Percentiles rank a stretch among this genome's conserved stretches.
phyloP scores from a whole-genome alignment of 768 basidiomycete genomes.

The Melanogaster broomeanus region DNA sequence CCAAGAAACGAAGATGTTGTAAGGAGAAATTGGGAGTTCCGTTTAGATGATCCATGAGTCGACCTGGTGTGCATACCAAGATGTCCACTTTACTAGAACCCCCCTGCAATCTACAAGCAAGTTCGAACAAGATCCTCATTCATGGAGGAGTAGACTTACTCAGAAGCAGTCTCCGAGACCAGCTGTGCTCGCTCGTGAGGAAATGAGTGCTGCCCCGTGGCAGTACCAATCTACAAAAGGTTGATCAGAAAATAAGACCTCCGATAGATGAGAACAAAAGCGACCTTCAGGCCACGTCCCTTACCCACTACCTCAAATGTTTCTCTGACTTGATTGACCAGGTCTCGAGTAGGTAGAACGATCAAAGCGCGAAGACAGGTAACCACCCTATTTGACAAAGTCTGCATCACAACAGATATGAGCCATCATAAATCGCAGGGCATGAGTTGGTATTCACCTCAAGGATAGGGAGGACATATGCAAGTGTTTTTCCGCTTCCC shows the following conservation, averaged over 20 bases:
- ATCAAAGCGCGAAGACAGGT: slow-evolving; percentile 87
- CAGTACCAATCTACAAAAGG: slow-evolving; percentile 63
- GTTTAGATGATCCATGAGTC: slow-evolving; percentile 90
- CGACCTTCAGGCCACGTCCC: slow-evolving; percentile 85
- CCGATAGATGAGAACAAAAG: neutral
- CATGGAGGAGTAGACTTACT: slow-evolving; percentile 40
- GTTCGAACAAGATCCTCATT: neutral
- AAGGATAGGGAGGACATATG: slow-evolving; percentile 92
- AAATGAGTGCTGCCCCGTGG: slow-evolving; percentile 94
- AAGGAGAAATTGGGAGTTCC: slow-evolving; percentile 88
- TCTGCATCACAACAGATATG: slow-evolving; percentile 39
- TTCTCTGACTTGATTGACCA: slow-evolving; percentile 90
- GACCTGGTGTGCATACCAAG: slow-evolving; percentile 92
- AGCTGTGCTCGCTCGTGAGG: slow-evolving; percentile 86
- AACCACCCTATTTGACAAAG: slow-evolving; percentile 70
- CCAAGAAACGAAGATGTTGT: slow-evolving; percentile 94
- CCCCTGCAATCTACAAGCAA: slow-evolving; percentile 58
- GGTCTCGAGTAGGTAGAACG: slow-evolving; percentile 90
- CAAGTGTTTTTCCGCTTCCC: slow-evolving; percentile 95
- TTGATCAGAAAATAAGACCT: neutral
- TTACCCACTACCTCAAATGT: slow-evolving; percentile 84
- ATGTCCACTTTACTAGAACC: slow-evolving; percentile 93
- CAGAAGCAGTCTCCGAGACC: slow-evolving; percentile 55
- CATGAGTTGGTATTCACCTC: slow-evolving; percentile 52
- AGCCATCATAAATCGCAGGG: neutral